phyloP scores from a whole-genome alignment of 306 rosid species.

The Vigna trinervia region DNA sequence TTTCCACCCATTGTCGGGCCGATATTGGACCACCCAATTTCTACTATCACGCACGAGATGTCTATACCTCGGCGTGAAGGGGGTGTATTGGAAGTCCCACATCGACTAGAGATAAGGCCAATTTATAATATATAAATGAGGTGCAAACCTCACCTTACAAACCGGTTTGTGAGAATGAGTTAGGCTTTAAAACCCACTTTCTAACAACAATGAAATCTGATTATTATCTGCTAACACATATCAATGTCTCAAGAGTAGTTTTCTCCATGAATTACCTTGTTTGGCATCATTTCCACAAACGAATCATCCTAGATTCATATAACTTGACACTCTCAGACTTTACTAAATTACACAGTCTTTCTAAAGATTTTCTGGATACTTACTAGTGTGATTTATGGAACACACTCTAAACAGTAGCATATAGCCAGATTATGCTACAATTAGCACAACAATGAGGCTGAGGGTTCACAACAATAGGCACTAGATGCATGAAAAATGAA shows the following conservation, averaged over 20 bases:
- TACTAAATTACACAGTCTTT: neutral
- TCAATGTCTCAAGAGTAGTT: too few relatives aligned
- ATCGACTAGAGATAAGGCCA: too few relatives aligned
- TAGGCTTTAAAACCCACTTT: too few relatives aligned
- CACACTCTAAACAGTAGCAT: neutral
- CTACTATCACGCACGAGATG: too few relatives aligned
- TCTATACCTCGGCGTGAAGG: too few relatives aligned
- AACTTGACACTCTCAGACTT: neutral
- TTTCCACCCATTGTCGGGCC: too few relatives aligned
- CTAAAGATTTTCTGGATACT: neutral
- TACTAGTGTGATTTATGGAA: neutral
- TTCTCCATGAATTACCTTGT: neutral
- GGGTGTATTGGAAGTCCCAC: too few relatives aligned
- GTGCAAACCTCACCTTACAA: too few relatives aligned
- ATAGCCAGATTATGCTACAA: neutral
- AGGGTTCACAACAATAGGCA: neutral
- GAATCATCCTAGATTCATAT: neutral
- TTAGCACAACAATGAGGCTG: neutral
- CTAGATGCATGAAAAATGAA: constrained; percentile 8
- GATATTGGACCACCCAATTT: too few relatives aligned
- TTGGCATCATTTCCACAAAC: neutral
- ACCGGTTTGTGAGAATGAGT: too few relatives aligned
- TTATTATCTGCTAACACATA: neutral
- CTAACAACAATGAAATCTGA: neutral
- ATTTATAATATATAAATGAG: too few relatives aligned